A percentile compares a stretch with the other conserved stretches of the same genome.
Evolutionary conservation across 306 rosid genomes (phyloP).

Genomic region (Inga oerstediana): DNA sequence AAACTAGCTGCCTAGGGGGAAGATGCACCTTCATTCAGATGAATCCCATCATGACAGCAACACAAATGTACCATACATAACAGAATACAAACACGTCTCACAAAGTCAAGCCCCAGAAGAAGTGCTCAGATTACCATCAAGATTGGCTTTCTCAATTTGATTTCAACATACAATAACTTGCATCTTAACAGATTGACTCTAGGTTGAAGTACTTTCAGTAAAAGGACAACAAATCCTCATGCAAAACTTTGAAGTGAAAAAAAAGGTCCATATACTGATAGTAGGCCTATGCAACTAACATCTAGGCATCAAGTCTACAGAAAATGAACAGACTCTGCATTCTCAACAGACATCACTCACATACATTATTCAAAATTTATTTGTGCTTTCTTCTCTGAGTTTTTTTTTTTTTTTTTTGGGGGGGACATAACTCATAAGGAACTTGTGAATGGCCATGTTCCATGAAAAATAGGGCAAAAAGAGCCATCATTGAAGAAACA

Average conservation of each 20-base stretch:
- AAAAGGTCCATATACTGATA: neutral
- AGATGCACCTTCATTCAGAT: neutral
- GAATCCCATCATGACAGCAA: neutral
- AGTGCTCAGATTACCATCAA: neutral
- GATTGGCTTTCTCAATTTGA: neutral
- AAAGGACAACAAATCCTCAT: neutral
- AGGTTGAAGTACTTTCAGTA: neutral
- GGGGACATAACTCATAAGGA: neutral
- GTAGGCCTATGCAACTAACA: neutral
- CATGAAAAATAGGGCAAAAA: neutral
- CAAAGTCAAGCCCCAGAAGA: neutral
- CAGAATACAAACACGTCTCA: neutral
- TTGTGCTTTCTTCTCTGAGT: neutral
- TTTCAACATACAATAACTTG: neutral
- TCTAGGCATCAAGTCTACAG: neutral
- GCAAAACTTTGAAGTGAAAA: neutral
- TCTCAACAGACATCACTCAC: neutral
- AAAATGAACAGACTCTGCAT: neutral
- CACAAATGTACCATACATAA: neutral
- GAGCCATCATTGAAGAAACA: neutral
- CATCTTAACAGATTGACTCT: neutral
- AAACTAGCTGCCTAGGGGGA: neutral
- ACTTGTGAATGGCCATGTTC: neutral
- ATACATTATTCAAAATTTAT: neutral
- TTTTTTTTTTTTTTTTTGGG: no score